Evolutionary conservation across 1,284 basidiomycete genomes (phyloP).

Genomic region (Sutorius eximius): DNA sequence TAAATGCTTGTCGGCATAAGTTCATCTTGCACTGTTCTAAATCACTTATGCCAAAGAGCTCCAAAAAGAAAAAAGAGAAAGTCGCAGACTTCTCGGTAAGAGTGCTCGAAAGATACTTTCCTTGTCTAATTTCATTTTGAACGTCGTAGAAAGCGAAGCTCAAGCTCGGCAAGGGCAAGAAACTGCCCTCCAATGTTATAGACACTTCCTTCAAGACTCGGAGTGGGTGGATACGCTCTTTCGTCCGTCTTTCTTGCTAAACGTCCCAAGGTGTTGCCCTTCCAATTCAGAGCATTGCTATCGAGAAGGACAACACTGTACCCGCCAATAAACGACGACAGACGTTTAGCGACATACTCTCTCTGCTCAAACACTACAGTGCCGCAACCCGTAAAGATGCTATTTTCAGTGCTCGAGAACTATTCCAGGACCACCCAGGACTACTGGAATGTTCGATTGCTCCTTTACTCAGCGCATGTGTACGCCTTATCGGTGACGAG

Average conservation of each 20-base stretch:
- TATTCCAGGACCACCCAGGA: conserved; percentile 67
- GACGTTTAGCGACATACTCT: conserved; percentile 76
- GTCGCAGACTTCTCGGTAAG: conserved; percentile 84
- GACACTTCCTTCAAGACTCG: conserved; percentile 96
- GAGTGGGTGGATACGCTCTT: conserved; percentile 49
- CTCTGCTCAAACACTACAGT: conserved; percentile 85
- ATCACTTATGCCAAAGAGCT: conserved; percentile 76
- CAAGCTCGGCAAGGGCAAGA: conserved; percentile 95
- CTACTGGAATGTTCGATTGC: conserved; percentile 60
- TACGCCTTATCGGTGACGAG: conserved; percentile 80
- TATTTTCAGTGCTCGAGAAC: conserved; percentile 77
- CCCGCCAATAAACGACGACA: conserved; percentile 80
- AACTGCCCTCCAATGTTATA: conserved; percentile 79
- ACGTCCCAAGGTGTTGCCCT: conserved; percentile 78
- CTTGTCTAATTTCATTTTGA: conserved; percentile 9
- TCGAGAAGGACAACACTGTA: conserved; percentile 49
- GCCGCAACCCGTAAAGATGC: conserved; percentile 78
- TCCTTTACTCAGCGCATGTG: conserved; percentile 64
- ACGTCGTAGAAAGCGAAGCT: conserved; percentile 84
- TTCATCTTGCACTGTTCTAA: not conserved
- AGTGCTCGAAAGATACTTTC: not conserved
- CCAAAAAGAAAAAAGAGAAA: conserved; percentile 85
- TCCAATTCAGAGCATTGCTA: conserved; percentile 78
- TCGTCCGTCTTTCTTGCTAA: conserved; percentile 5
- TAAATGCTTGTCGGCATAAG: not conserved